Base-by-base conservation (phyloP, 371 early-diverging fungal species). In the Homolaphlyctis polyrhiza region DNA sequence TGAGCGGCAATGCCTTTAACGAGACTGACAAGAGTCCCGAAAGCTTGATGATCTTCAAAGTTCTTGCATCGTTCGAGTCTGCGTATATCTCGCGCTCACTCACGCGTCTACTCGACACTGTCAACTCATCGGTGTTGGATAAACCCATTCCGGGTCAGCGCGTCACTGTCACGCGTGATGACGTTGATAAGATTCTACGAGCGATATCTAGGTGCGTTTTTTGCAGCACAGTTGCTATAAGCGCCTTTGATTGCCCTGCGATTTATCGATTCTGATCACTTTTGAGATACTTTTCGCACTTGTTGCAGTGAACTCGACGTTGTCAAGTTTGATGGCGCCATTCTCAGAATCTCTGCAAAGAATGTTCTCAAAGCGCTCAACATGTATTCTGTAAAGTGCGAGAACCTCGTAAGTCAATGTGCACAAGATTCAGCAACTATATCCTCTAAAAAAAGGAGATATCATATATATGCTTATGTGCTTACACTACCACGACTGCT, bases 11-110 rank as follows among this genome's bases (percentile, higher is more conserved):
- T 18, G 34, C 14, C 49, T 59, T 54, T 60, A 52, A 45, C 49
- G 48, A 60, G 25, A 57, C 36, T 54, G 25, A 29, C 21, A 60
- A 28, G 59, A 87, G 87, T 54, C 86, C 86, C 1, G 89, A 90
- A 54, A 83, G 82, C 45, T 73, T 84, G 29, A 74, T 87, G 36
- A 80, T 90, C 79, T 73, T 88, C 35, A 83, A 86, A 34, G 85
- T 85, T 28, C 79, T 91, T 34, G 64, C 79, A 21, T 78, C 84
- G 21, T 90, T 89, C 67, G 90, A 92, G 71, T 71, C 77, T 5
- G 89, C 86, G 0, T 89, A 88, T 71, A 70, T 87, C 33, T 67
- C 83, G 21, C 79, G 86, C 59, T 87, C 86, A 16, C 68, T 86
- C 1, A 79, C 85, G 33, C 75, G 88, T 23, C 69, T 86, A 65